Evolutionary conservation across 306 rosid genomes (phyloP).

Genomic region (Trifolium fragiferum): DNA sequence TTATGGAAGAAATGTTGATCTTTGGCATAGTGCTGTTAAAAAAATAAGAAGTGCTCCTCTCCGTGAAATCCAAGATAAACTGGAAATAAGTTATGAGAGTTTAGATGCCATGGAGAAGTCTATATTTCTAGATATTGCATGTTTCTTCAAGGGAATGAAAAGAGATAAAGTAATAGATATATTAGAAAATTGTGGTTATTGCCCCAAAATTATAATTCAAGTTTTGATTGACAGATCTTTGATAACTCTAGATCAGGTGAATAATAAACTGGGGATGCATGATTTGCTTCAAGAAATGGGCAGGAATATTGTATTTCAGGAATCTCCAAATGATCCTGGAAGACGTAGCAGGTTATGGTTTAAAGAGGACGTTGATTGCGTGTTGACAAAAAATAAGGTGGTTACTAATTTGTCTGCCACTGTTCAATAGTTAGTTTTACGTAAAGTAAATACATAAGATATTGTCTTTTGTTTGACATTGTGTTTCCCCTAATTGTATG

Average conservation of each 20-base stretch:
- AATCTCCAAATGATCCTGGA: not conserved
- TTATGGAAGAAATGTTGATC: not conserved
- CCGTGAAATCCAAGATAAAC: not conserved
- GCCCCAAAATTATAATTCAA: not conserved
- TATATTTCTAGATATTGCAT: slow-evolving; percentile 36
- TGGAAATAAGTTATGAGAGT: slow-evolving; percentile 28
- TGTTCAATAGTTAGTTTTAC: too few species aligned
- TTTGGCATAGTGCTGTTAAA: slow-evolving; percentile 17
- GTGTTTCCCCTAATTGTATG: not conserved
- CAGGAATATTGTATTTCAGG: slow-evolving; percentile 6
- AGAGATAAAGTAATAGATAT: not conserved
- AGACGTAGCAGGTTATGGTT: slow-evolving; percentile 20
- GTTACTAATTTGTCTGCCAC: not conserved
- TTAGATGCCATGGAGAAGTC: not conserved
- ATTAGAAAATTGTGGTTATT: not conserved
- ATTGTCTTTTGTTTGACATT: too few species aligned
- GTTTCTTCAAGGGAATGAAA: slow-evolving; percentile 31
- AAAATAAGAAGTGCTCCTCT: not conserved
- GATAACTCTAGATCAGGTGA: not conserved
- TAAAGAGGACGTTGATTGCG: not conserved
- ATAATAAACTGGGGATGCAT: slow-evolving; percentile 24
- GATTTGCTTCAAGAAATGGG: slow-evolving; percentile 20
- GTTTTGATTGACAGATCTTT: slow-evolving; percentile 32
- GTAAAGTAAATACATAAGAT: too few species aligned
- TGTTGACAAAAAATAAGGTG: not conserved